Evolutionary conservation across 2,329 filamentous ascomycete species (phyloP).

Genomic region (Colletotrichum euphorbiae): DNA sequence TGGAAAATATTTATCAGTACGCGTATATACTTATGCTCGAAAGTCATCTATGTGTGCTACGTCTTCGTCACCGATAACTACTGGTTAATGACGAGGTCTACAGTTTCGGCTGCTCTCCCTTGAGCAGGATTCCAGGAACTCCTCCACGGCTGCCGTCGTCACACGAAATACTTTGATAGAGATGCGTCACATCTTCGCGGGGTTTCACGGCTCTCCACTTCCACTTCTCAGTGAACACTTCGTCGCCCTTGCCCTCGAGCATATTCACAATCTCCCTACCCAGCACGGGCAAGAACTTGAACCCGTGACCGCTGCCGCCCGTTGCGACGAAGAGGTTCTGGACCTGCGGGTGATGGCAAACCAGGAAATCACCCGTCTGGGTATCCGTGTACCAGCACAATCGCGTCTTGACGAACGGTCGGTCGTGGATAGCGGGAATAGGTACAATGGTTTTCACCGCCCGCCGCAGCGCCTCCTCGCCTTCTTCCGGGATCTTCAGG

Average conservation of each 20-base stretch:
- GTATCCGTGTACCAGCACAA: constrained; percentile 85
- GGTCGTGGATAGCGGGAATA: constrained; percentile 62
- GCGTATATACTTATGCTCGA: not conserved
- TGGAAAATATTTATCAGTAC: not conserved
- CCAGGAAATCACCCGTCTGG: constrained; percentile 75
- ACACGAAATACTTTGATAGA: constrained; percentile 56
- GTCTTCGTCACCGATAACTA: not conserved
- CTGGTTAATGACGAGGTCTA: not conserved
- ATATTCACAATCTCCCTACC: constrained; percentile 71
- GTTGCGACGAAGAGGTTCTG: constrained; percentile 70
- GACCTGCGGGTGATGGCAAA: constrained; percentile 75
- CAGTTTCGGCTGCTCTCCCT: constrained; percentile 53
- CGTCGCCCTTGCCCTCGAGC: constrained; percentile 58
- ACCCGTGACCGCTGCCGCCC: constrained; percentile 73
- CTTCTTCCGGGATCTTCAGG: constrained; percentile 68
- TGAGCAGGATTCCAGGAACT: constrained; percentile 57
- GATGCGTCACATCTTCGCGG: constrained; percentile 50
- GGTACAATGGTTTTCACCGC: constrained; percentile 73
- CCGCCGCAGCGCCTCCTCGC: constrained; percentile 68
- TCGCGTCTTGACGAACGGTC: constrained; percentile 71
- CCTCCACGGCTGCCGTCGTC: constrained; percentile 67
- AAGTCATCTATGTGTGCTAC: not conserved
- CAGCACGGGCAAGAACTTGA: constrained; percentile 76
- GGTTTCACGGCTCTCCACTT: constrained; percentile 69
- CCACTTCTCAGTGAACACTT: constrained; percentile 68